phyloP scores from a whole-genome alignment of 139 green algal species.

The Picochlorum sp. region DNA sequence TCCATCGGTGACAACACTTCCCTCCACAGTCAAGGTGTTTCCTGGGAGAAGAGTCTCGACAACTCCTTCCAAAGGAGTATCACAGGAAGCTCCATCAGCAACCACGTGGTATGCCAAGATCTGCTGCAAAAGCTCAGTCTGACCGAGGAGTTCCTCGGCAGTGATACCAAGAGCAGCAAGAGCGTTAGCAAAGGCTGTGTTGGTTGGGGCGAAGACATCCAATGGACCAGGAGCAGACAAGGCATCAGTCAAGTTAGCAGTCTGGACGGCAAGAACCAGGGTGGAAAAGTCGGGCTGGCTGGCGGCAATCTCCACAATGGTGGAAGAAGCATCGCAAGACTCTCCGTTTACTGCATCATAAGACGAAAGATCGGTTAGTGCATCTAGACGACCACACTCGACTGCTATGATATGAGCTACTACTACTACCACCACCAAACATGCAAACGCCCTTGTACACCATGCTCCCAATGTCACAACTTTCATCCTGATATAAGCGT shows the following conservation, averaged over 20 bases:
- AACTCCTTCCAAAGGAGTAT: constrained; percentile 1
- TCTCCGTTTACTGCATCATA: not conserved
- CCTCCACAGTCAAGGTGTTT: not conserved
- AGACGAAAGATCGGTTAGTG: too few species aligned
- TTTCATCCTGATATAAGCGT: too few species aligned
- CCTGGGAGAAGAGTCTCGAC: not conserved
- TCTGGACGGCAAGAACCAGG: not conserved
- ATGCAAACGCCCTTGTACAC: too few species aligned
- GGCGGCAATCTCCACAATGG: not conserved
- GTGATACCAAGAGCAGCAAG: constrained; percentile 20
- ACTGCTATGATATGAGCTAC: too few species aligned
- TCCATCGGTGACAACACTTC: not conserved
- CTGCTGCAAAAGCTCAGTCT: constrained; percentile 22
- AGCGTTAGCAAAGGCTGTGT: constrained; percentile 30
- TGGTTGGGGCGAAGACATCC: constrained; percentile 44
- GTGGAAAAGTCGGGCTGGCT: not conserved
- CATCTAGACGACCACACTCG: too few species aligned
- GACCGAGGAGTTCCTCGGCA: constrained; percentile 28
- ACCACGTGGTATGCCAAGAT: constrained; percentile 35
- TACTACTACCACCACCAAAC: too few species aligned
- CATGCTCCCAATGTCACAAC: too few species aligned
- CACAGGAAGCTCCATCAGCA: not conserved
- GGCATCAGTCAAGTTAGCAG: not conserved
- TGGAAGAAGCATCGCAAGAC: not conserved
- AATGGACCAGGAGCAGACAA: not conserved